Percentiles rank a stretch among this genome's conserved stretches.
Conservation (phyloP, 257 asterid genomes). For the Solanum appendiculatum region DNA sequence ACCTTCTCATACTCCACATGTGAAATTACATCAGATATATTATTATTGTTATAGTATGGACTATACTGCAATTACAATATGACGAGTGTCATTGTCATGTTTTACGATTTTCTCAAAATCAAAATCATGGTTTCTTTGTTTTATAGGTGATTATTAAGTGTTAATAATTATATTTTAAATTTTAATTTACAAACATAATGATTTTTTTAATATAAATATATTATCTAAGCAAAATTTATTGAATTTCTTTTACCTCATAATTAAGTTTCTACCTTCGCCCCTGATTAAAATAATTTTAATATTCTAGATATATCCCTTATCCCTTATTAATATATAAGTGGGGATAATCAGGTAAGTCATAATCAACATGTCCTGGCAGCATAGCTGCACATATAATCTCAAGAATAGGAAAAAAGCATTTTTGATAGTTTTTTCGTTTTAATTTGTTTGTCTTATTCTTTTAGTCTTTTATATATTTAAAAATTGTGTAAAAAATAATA, state of each 20-base stretch:
- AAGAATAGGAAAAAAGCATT: too few species aligned
- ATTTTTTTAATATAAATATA: neutral
- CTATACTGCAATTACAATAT: neutral
- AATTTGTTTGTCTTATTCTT: too few species aligned
- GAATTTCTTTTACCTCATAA: neutral
- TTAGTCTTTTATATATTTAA: too few species aligned
- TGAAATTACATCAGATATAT: neutral
- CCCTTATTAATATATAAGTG: too few species aligned
- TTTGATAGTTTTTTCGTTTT: too few species aligned
- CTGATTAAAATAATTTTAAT: neutral
- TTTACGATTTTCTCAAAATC: neutral
- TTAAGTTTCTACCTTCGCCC: neutral
- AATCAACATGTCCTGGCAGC: too few species aligned
- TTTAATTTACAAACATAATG: neutral
- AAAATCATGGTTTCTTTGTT: neutral
- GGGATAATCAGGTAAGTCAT: too few species aligned
- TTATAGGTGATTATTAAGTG: neutral
- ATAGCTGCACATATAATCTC: too few species aligned
- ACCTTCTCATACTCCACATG: rapidly evolving
- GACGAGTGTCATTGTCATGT: neutral
- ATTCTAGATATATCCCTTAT: neutral
- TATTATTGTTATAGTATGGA: neutral
- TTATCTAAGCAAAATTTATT: neutral
- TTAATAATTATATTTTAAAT: neutral
- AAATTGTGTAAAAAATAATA: too few species aligned